Evolutionary conservation across 169 alveolate genomes (phyloP), one percentile per base, ranked within the genome.

Genomic region (Eimeria falciformis): DNA sequence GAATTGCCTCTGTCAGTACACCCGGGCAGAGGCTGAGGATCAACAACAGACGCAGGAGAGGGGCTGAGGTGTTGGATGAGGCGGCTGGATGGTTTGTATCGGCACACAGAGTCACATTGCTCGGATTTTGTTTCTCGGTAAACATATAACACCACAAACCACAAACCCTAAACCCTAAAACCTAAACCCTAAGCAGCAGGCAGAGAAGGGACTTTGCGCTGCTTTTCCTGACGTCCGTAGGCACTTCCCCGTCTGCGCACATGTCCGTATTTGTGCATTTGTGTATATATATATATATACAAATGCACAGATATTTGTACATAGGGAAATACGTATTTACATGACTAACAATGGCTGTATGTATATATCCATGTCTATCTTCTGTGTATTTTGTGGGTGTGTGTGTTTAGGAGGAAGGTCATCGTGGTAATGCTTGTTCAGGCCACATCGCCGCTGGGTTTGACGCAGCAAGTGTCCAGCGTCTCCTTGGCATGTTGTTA

Each of bases 101-200:
- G 29, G 17, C 58, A 7, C 83, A 71, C 25, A 11, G 83, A 25
- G n/a, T 71, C 53, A 18, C 83, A 4, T 37, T 71, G 83, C 83
- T 71, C 25, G 83, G 83, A 27, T 71, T 71, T 25, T 71, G 83
- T 25, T 29, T 71, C 56, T 71, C 83, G 14, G 83, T 71, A 37
- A 71, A 56, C 40, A 7, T 53, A 21, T 14, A 53, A 1, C 65
- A 53, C 1, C 65, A 53, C 21, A 53, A 53, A 17, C 12, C 65
- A 53, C 65, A 53, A 53, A n/a, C n/a, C n/a, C n/a, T n/a, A n/a
- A n/a, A n/a, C n/a, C n/a, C n/a, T n/a, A n/a, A n/a, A n/a, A n/a
- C n/a, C n/a, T n/a, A n/a, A n/a, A n/a, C n/a, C n/a, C n/a, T n/a
- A n/a, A n/a, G n/a, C n/a, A n/a, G n/a, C n/a, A n/a, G n/a, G n/a